Conservation (phyloP, 768 basidiomycete genomes). For the Neoboletus brunneissimus region DNA sequence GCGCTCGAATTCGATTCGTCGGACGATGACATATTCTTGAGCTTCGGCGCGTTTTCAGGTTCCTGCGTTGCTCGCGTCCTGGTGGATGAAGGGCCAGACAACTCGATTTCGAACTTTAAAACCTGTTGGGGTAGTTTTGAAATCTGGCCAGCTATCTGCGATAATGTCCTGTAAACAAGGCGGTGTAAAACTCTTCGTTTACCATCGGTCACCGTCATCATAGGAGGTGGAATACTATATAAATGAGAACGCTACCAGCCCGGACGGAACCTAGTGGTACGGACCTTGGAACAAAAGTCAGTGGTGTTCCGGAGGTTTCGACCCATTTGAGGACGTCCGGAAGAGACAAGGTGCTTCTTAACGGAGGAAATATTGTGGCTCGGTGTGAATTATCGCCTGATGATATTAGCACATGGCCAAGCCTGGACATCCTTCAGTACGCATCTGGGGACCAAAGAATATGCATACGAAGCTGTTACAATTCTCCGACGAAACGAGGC, state of each 20-base stretch:
- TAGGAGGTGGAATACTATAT: constrained; percentile 38
- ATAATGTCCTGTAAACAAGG: constrained; percentile 44
- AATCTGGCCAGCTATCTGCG: constrained; percentile 8
- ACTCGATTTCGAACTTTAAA: constrained; percentile 42
- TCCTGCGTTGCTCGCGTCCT: neutral
- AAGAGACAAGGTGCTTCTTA: constrained; percentile 41
- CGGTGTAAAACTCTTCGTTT: constrained; percentile 43
- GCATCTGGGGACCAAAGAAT: neutral
- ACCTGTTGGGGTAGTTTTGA: constrained; percentile 17
- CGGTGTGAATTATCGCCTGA: constrained; percentile 34
- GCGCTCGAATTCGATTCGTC: neutral
- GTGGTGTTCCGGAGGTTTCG: constrained; percentile 27
- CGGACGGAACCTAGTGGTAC: neutral
- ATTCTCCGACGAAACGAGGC: constrained; percentile 11
- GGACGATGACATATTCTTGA: neutral
- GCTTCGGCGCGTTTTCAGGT: neutral
- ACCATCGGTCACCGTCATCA: constrained; percentile 30
- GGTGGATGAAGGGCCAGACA: constrained; percentile 7
- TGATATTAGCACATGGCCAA: constrained; percentile 60
- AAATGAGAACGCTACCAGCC: neutral
- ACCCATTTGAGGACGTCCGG: constrained; percentile 48
- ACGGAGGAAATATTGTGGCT: constrained; percentile 45
- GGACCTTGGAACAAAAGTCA: constrained; percentile 55
- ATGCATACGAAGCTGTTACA: constrained; percentile 41
- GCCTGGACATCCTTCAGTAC: constrained; percentile 34